phyloP scores from a whole-genome alignment of 2,329 filamentous ascomycete species.

The Lasiodiplodia theobromae region DNA sequence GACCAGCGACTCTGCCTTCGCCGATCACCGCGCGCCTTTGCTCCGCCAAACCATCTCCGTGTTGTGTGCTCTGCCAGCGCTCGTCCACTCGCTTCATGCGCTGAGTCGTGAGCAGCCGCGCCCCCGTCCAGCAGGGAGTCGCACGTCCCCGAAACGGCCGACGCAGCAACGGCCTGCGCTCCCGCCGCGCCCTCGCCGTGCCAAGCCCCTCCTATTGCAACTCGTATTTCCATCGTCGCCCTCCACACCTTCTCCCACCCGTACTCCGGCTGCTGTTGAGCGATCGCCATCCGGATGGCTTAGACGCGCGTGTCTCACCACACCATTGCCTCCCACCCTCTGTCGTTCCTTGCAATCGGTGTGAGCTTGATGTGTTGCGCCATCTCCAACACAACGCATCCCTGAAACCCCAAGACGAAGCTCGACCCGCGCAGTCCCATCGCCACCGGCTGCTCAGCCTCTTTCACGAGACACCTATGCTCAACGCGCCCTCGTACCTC shows the following conservation, averaged over 20 bases:
- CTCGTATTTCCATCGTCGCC: conserved; percentile 17
- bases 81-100: conserved; percentile 21
- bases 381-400: conserved; percentile 21
- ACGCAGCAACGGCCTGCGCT: conserved; percentile 23
- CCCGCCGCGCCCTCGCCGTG: conserved; percentile 19
- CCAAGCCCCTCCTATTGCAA: conserved; percentile 28
- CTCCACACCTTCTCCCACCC: conserved; percentile 12
- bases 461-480: conserved; percentile 29
- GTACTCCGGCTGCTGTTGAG: conserved; percentile 12
- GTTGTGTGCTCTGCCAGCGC: conserved; percentile 5
- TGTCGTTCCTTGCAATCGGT: conserved; percentile 27
- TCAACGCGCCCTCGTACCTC: conserved; percentile 16
- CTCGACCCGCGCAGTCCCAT: conserved; percentile 29
- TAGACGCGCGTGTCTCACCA: conserved; percentile 28
- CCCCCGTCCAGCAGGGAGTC: conserved; percentile 23
- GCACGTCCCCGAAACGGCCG: conserved; percentile 25
- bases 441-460: conserved; percentile 28
- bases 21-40: conserved; percentile 19
- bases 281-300: conserved; percentile 25
- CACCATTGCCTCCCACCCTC: conserved; percentile 26
- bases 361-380: conserved; percentile 27
- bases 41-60: conserved; percentile 20
- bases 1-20: conserved; percentile 13
- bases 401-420: conserved; percentile 30
- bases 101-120: conserved; percentile 19